Evolutionary conservation across 192 early-diverging fungal species (phyloP).

Genomic region (Coemansia reversa): DNA sequence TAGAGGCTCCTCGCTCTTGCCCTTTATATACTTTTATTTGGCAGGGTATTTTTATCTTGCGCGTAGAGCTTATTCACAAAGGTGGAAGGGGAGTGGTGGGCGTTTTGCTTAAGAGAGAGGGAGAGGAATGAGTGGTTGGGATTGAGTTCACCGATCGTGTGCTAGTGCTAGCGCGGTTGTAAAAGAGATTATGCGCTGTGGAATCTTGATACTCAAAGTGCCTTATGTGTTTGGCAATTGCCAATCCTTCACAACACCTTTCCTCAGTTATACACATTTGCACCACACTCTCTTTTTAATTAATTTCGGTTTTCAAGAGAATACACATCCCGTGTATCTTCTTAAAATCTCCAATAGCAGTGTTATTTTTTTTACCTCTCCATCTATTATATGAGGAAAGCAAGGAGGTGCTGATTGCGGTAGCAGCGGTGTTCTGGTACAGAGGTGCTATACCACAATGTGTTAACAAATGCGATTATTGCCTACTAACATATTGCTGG

Average conservation of each 20-base stretch:
- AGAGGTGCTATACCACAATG: neutral
- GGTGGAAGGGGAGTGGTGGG: conserved; percentile 2
- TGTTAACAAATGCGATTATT: no score
- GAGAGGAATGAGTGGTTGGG: neutral
- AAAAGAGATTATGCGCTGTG: neutral
- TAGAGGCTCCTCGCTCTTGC: no score
- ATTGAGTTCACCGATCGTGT: neutral
- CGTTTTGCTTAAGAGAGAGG: conserved; percentile 7
- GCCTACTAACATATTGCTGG: neutral
- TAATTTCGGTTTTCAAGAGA: neutral
- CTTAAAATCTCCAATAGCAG: neutral
- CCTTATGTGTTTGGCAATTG: neutral
- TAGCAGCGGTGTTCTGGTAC: neutral
- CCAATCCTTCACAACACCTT: conserved; percentile 8
- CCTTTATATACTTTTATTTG: no score
- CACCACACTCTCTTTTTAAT: conserved; percentile 11
- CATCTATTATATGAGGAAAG: neutral
- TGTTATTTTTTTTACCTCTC: neutral
- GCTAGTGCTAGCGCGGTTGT: conserved; percentile 4
- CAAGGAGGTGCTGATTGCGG: neutral
- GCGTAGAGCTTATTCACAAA: no score
- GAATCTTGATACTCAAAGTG: neutral
- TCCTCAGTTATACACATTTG: conserved; percentile 13
- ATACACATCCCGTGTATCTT: neutral
- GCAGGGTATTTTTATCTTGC: no score